Conservation (phyloP, 768 basidiomycete species). For the Panellus pusillus region DNA sequence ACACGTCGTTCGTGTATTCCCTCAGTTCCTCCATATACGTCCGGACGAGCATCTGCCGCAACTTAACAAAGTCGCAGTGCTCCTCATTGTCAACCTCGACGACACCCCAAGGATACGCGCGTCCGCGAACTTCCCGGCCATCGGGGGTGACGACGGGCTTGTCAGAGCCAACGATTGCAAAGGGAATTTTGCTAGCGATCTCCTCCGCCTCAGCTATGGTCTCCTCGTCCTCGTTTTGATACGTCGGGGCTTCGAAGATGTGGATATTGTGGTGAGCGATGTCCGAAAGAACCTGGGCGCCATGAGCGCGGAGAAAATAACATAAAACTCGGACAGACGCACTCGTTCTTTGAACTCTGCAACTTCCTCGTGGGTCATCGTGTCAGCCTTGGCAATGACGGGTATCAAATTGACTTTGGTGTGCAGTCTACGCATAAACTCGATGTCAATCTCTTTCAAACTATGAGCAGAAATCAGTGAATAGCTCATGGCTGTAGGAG, state of each 20-base stretch:
- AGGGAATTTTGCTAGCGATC: conserved; percentile 97
- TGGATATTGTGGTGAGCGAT: conserved; percentile 95
- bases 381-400: conserved; percentile 97
- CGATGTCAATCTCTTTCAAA: conserved; percentile 96
- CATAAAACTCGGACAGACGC: conserved; percentile 23
- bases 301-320: neutral
- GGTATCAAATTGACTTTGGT: conserved; percentile 98
- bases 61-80: conserved; percentile 99
- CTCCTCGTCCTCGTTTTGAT: conserved; percentile 99
- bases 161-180: conserved; percentile 97
- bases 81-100: conserved; percentile 99
- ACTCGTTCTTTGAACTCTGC: conserved; percentile 91
- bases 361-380: conserved; percentile 95
- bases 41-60: conserved; percentile 97
- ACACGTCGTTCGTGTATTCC: conserved; percentile 92
- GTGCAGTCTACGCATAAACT: conserved; percentile 97
- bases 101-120: conserved; percentile 97
- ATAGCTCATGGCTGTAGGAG: conserved; percentile 4
- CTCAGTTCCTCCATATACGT: conserved; percentile 99
- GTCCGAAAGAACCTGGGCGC: conserved; percentile 78
- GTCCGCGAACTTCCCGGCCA: conserved; percentile 91
- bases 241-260: conserved; percentile 97
- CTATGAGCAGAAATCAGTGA: conserved; percentile 39
- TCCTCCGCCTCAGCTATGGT: conserved; percentile 96
- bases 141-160: conserved; percentile 77